Evolutionary conservation across 345 rosid genomes (phyloP), one percentile per base, ranked within the genome.

Genomic region (Euphorbia lathyris): DNA sequence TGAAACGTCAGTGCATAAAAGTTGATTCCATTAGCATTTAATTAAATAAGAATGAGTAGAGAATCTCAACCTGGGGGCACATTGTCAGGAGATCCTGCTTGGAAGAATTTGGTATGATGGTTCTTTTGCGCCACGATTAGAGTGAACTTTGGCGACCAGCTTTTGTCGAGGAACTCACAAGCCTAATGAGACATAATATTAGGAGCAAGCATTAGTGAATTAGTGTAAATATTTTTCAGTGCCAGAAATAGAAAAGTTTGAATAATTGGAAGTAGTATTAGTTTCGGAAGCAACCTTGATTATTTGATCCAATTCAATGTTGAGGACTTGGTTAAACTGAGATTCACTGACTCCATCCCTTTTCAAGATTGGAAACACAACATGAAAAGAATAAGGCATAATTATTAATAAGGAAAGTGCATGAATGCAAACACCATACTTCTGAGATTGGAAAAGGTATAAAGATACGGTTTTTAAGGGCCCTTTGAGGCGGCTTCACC

Each of bases 291-390:
- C 20, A 23, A 75, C 74, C 74, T 75, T 63, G 38, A 70, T 70
- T 38, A 75, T 75, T 47, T 70, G 74, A 27, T 65, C 61, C 67
- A 70, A 51, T 53, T 75, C 78, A 20, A 70, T 58, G 61, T 75
- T 75, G 59, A 75, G 68, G 32, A 75, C 78, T 58, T 75, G 78
- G 48, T 58, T 70, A 34, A 75, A 75, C 53, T 75, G 78, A 0
- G 78, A 70, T 38, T 76, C 79, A 9, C 79, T 76, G 5, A 76
- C 79, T 47, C 74, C 74, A 58, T 75, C 78, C 65, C 78, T 75
- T 53, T 59, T 19, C 25, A 0, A n/a, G 25, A 74, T 22, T 61
- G 22, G 36, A 51, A 55, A 34, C 32, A 27, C 43, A 6, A 5
- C 43, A 40, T 40, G 19, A 61, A n/a, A n/a, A 8, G 17, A 58